Base-by-base conservation (phyloP, 805 yeast genomes). In the Cephaloascus albidus region DNA sequence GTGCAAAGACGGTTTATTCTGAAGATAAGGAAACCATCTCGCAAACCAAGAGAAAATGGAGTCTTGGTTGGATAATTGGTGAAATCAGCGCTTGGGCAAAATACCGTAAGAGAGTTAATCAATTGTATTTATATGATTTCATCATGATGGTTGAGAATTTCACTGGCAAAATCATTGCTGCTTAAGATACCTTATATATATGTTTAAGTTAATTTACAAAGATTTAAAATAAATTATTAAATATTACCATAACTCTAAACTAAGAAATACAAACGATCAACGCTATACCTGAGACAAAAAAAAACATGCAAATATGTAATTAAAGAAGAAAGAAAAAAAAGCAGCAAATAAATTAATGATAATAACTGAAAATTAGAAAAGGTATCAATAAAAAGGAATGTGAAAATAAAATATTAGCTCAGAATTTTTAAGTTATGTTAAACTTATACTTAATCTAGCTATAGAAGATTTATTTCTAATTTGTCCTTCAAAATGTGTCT, bases 1-100 rank as follows among this genome's bases (percentile, higher is more conserved):
- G 97, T 63, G 89, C 97, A 0, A 62, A 65, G 18, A 76, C 87
- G 0, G 90, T 86, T 1, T 85, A 76, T 49, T 70, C 69, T n/a
- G 95, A 86, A 51, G 72, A 74, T 3, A 53, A 59, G 16, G 85
- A 79, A 42, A 39, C 41, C 8, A 57, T 63, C 4, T 37, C 51
- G 19, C 28, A 37, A 4, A 17, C 20, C 26, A 51, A 49, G 38
- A 27, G 39, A 20, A 46, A 44, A 27, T 55, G 41, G 43, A 54
- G 63, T 3, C 30, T 51, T 28, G 32, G 36, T 10, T 46, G 60
- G 46, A 15, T 56, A 16, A 18, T 39, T 16, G 38, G 40, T 8
- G 42, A 42, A 27, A 23, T 52, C 16, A 42, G 42, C 17, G 53
- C 52, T 36, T 67, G 73, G 73, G 46, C 53, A 46, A 27, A 42